Evolutionary conservation across 2,329 filamentous ascomycete species (phyloP).

Genomic region (Penicillium palitans): DNA sequence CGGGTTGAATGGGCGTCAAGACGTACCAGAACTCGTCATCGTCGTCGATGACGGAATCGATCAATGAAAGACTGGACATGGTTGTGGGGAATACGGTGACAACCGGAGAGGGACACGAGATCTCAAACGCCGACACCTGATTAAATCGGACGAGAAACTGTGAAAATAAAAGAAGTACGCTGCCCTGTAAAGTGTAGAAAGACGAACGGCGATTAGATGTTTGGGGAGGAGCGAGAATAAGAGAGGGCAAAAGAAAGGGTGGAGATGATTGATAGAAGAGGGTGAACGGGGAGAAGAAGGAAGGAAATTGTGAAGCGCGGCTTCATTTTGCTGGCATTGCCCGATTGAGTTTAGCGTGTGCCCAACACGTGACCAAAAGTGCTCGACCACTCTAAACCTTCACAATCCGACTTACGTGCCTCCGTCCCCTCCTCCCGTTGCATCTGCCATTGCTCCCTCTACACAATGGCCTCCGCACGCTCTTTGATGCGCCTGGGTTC

Average conservation of each 20-base stretch:
- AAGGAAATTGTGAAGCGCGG: constrained; percentile 30
- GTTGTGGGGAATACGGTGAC: constrained; percentile 26
- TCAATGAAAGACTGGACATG: constrained; percentile 49
- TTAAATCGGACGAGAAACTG: constrained; percentile 16
- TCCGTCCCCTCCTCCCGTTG: constrained; percentile 21
- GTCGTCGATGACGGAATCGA: constrained; percentile 52
- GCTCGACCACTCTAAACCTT: constrained; percentile 31
- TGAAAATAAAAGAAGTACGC: constrained; percentile 18
- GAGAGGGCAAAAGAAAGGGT: constrained; percentile 9
- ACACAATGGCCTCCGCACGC: constrained; percentile 48
- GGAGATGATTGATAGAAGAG: constrained; percentile 24
- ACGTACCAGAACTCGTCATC: constrained; percentile 52
- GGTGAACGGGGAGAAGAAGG: constrained; percentile 27
- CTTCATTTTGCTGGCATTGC: constrained; percentile 34
- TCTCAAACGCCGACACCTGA: constrained; percentile 28
- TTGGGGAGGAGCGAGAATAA: constrained; percentile 16
- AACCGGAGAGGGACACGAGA: constrained; percentile 27
- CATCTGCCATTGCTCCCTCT: constrained; percentile 32
- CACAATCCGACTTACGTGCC: constrained; percentile 28
- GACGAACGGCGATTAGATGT: constrained; percentile 22
- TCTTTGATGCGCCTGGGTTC: constrained; percentile 47
- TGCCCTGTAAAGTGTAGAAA: constrained; percentile 23
- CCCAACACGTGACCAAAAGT: constrained; percentile 27
- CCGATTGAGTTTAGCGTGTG: constrained; percentile 25
- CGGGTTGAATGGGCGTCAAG: background rate